Base-by-base conservation (phyloP, 495 filamentous ascomycete genomes). In the Chaetomium cochliodes region DNA sequence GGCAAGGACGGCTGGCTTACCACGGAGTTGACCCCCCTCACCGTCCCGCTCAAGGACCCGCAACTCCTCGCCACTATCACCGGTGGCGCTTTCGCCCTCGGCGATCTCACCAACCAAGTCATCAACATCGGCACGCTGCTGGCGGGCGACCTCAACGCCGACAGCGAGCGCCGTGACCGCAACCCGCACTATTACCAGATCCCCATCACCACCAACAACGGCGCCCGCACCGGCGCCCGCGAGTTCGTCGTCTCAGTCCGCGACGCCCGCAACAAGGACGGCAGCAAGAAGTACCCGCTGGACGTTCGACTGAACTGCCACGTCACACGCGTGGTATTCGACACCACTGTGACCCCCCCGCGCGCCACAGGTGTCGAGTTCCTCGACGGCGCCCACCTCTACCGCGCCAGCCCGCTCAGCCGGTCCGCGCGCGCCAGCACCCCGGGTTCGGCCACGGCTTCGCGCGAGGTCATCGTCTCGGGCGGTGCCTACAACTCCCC, bases 351-450 rank as follows among this genome's bases (percentile, higher is more conserved):
- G 5, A 55, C 55, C 6, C 75, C 75, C 12, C 84, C 86, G 0
- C 75, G 74, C 13, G 88, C 88, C 12, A 84, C 77, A 0, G 88
- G 87, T 42, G 81, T 91, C 44, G 81, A 87, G 51, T 90, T 84
- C 70, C 80, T 90, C 3, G 78, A 82, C 53, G 87, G 87, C 25
- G 65, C 82, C 28, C 72, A 78, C 58, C 77, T 90, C 9, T 90
- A 89, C 76, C 75, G 80, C 39, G 87, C 88, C 6, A 82, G 83
- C 52, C 85, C 84, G 2, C 72, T 73, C 0, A 64, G 57, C n/a
- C 8, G 22, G 0, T 20, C 11, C 71, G 69, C 60, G 60, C 74
- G 8, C 59, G 15, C 25, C 30, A 84, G 84, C 56, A 77, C 64
- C 0, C 73, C 77, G 0, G 81, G 82, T 23, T 77, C 75, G 16